phyloP scores from a whole-genome alignment of 2,329 filamentous ascomycete species.

The Exophiala phaeomuriformis region DNA sequence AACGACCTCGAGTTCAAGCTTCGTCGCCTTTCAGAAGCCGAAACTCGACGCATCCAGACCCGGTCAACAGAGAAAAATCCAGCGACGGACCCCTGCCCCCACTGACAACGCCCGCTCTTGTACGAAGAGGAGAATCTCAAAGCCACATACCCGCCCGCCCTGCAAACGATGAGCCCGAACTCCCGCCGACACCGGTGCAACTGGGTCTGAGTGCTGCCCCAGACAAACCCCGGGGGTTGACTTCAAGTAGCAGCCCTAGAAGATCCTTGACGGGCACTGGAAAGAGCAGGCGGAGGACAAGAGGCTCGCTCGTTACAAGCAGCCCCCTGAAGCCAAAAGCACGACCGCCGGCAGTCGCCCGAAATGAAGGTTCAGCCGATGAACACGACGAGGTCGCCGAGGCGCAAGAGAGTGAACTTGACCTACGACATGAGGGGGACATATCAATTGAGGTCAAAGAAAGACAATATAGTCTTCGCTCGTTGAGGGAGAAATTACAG shows the following conservation, averaged over 20 bases:
- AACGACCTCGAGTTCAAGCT: neutral
- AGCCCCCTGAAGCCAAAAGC: constrained; percentile 26
- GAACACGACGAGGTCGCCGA: constrained; percentile 7
- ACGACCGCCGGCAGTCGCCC: neutral
- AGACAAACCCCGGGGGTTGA: constrained; percentile 24
- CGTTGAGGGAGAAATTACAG: constrained; percentile 8
- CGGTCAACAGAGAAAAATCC: neutral
- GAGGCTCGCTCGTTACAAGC: constrained; percentile 16
- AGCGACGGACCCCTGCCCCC: constrained; percentile 5
- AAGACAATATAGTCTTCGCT: constrained; percentile 7
- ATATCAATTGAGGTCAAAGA: constrained; percentile 2
- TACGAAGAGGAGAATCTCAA: constrained; percentile 10
- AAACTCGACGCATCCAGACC: neutral
- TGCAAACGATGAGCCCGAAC: constrained; percentile 19
- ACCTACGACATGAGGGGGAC: constrained; percentile 6
- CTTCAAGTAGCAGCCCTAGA: constrained; percentile 24
- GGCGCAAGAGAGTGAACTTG: constrained; percentile 13
- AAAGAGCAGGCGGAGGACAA: constrained; percentile 12
- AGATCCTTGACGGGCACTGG: constrained; percentile 19
- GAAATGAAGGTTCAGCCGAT: neutral
- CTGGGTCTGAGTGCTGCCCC: constrained; percentile 20
- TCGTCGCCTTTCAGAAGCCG: constrained; percentile 2
- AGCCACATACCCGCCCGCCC: neutral
- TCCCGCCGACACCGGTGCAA: constrained; percentile 27
- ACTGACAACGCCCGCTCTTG: constrained; percentile 17